Conservation (phyloP, 2,329 filamentous ascomycete genomes). For the Didymella exigua region DNA sequence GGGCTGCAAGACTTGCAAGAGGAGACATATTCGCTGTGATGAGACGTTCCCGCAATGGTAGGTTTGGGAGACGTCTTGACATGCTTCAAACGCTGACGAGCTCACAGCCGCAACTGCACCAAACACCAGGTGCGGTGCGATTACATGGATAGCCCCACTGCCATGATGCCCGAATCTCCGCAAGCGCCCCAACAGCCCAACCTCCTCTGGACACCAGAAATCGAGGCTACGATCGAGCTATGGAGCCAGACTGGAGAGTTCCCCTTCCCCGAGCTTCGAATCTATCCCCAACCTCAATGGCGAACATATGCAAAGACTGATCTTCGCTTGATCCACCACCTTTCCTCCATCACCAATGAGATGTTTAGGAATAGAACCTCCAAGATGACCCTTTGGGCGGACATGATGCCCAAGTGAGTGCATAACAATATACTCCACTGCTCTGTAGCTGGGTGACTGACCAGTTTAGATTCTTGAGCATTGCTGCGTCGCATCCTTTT, state of each 20-base stretch:
- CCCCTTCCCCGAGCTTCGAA: constrained; percentile 79
- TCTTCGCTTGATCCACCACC: constrained; percentile 86
- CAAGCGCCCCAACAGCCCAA: constrained; percentile 61
- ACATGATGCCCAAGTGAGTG: constrained; percentile 86
- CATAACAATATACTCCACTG: constrained; percentile 16
- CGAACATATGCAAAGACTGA: constrained; percentile 77
- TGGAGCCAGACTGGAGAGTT: constrained; percentile 87
- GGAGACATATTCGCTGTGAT: constrained; percentile 95
- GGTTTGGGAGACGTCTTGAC: constrained; percentile 32
- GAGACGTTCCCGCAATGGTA: constrained; percentile 98
- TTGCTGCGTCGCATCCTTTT: constrained; percentile 81
- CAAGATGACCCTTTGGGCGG: constrained; percentile 89
- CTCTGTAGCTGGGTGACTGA: constrained; percentile 28
- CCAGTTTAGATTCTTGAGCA: constrained; percentile 71
- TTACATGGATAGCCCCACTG: constrained; percentile 84
- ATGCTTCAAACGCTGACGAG: constrained; percentile 26
- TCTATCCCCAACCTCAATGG: constrained; percentile 76
- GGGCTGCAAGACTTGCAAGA: constrained; percentile 97
- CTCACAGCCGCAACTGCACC: constrained; percentile 86
- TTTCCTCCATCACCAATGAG: constrained; percentile 83
- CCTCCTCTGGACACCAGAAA: constrained; percentile 84
- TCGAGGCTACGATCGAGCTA: constrained; percentile 77
- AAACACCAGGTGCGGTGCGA: constrained; percentile 99
- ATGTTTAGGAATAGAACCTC: constrained; percentile 77
- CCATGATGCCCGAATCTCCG: constrained; percentile 63